Conservation (phyloP, 306 rosid species). For the Ammopiptanthus mongolicus region DNA sequence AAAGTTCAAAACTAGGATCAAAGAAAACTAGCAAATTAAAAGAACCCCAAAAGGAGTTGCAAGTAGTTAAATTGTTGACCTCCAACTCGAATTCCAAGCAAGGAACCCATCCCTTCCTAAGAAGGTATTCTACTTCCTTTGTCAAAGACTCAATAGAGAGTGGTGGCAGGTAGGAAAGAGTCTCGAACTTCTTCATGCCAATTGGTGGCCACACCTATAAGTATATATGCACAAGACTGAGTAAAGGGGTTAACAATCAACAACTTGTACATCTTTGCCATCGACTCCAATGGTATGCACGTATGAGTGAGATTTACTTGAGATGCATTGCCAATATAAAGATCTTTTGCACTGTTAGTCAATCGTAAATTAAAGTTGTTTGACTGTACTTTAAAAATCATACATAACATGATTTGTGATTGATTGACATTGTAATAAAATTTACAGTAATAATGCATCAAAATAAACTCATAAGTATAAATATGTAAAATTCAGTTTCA, state of each 20-base stretch:
- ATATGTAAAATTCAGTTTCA: background rate
- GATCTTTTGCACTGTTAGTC: too few species aligned
- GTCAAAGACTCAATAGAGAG: background rate
- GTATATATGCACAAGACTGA: background rate
- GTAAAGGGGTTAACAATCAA: background rate
- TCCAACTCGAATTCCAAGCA: slow-evolving; percentile 64
- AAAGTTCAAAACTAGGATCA: background rate
- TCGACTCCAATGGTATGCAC: background rate
- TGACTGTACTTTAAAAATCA: too few species aligned
- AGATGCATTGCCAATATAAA: too few species aligned
- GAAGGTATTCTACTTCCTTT: slow-evolving; percentile 62
- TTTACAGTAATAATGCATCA: too few species aligned
- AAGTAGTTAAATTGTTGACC: slow-evolving; percentile 20
- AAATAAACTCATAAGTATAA: too few species aligned
- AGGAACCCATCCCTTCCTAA: slow-evolving; percentile 54
- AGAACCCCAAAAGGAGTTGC: background rate
- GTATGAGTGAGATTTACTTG: too few species aligned
- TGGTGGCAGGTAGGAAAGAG: slow-evolving; percentile 72
- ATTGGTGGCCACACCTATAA: slow-evolving; percentile 75
- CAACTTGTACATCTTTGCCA: background rate
- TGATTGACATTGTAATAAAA: too few species aligned
- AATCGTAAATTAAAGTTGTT: too few species aligned
- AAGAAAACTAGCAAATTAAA: background rate
- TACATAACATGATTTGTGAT: too few species aligned
- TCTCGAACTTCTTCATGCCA: slow-evolving; percentile 74